Evolutionary conservation across 73 alveolate species (phyloP).

Genomic region (Tetrahymena thermophila): DNA sequence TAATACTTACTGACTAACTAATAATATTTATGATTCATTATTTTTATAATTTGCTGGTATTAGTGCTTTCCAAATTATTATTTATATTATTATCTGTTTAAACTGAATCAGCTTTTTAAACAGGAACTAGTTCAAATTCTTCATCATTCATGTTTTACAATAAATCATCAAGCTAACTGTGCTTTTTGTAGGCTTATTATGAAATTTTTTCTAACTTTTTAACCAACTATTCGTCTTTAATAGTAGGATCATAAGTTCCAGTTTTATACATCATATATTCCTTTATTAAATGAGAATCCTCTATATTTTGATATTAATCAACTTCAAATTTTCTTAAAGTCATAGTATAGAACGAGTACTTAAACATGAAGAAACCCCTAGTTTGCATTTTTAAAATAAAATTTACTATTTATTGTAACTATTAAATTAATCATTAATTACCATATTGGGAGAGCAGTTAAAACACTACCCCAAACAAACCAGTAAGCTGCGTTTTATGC

Average conservation of each 20-base stretch:
- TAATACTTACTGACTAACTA: too few species aligned
- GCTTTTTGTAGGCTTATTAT: not conserved
- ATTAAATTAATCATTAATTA: not conserved
- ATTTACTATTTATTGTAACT: not conserved
- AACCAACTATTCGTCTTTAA: slow-evolving; percentile 26
- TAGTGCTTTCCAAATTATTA: not conserved
- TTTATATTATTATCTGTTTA: not conserved
- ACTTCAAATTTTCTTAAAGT: slow-evolving; percentile 31
- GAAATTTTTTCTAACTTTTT: not conserved
- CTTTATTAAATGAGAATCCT: slow-evolving; percentile 7
- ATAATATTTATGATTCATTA: not conserved
- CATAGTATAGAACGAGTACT: slow-evolving; percentile 22
- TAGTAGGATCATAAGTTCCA: slow-evolving; percentile 5
- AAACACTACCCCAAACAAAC: slow-evolving; percentile 40
- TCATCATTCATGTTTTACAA: not conserved
- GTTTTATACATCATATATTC: slow-evolving; percentile 19
- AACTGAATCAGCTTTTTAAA: not conserved
- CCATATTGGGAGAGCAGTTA: slow-evolving; percentile 35
- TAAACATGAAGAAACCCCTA: slow-evolving; percentile 40
- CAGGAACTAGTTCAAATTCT: not conserved
- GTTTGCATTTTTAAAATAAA: not conserved
- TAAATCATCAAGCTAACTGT: not conserved
- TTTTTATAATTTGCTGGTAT: not conserved
- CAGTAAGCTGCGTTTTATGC: slow-evolving; percentile 6
- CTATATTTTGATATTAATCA: slow-evolving; percentile 13